Evolutionary conservation across 2,329 filamentous ascomycete genomes (phyloP), one percentile per base, ranked within the genome.

Genomic region (Aspergillus pseudonomiae): DNA sequence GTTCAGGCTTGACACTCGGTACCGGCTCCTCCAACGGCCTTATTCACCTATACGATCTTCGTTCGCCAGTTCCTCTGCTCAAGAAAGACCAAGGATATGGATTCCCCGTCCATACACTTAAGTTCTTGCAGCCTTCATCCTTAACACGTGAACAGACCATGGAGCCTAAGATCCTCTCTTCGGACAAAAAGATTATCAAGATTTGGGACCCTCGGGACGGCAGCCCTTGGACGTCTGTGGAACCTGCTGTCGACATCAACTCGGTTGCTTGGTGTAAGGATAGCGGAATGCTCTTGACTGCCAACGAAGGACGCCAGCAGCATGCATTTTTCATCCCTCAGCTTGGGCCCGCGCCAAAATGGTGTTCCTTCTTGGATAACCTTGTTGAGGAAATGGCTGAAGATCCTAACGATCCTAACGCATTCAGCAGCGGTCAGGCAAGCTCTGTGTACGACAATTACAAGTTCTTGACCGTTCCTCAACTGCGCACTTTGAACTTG

Each of bases 361-460:
- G 95, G 95, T 98, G 95, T 75, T 89, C 91, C 3, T 98, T 98
- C 87, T 82, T 99, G 66, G 96, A 99, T 80, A 97, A 96, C 73
- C 88, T 99, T 73, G 95, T 98, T 11, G 95, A 99, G 81, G 96
- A 99, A 79, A 97, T 99, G 93, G 94, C 94, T 10, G 94, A 98
- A 75, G 87, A 89, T 70, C 83, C 83, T 10, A 86, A 88, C 70
- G 88, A 90, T 71, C 88, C 88, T 6, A 85, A 86, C 59, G 79
- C 81, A 12, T 84, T 81, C 70, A 77, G 72, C 61, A 72, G 74
- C 30, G 73, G 76, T 34, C 77, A 81, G 60, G 74, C 85, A 79
- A 81, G 88, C 80, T 90, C 95, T 71, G 92, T 95, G 11, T 99
- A 99, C 82, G 95, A 99, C 80, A 98, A 99, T 80, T 98, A 94